These are phyloP conservation scores for Heracleum sosnowskyi DNA, from an alignment of 129 eudicot genomes.

Conservation along the genomic window DNA sequence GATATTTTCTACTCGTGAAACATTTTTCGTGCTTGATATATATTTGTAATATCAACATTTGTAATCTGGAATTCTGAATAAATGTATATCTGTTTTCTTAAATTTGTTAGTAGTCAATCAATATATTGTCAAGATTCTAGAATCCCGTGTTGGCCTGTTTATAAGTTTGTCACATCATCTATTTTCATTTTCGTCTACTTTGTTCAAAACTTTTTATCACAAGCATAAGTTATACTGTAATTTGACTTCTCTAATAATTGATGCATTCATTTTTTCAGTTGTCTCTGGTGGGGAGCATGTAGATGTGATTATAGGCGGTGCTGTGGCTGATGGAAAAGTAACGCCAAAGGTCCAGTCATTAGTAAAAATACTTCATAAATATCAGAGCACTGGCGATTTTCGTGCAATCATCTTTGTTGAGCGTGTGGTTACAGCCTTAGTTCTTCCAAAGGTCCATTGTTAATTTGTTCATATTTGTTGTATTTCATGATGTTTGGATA, in stretches of 20 bases:
- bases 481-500: background rate
- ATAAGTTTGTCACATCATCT: background rate
- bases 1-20: background rate
- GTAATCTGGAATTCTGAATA: background rate
- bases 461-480: no score
- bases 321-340: conserved; percentile 99
- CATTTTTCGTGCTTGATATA: background rate
- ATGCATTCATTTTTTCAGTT: conserved; percentile 29
- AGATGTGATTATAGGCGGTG: conserved; percentile 95
- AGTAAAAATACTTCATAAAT: conserved; percentile 78
- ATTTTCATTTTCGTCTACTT: background rate
- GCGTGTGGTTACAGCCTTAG: conserved; percentile 94
- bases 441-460: conserved; percentile 90
- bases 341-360: conserved; percentile 98
- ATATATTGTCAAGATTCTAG: background rate
- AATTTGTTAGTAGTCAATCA: background rate
- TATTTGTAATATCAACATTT: background rate
- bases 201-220: background rate
- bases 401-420: conserved; percentile 98
- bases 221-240: background rate
- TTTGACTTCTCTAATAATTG: background rate
- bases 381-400: conserved; percentile 83
- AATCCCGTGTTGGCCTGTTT: background rate
- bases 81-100: background rate
- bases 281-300: conserved; percentile 99